Evolutionary conservation across 305 asterid species (phyloP), one percentile per base, ranked within the genome.

Genomic region (Striga hermonthica): DNA sequence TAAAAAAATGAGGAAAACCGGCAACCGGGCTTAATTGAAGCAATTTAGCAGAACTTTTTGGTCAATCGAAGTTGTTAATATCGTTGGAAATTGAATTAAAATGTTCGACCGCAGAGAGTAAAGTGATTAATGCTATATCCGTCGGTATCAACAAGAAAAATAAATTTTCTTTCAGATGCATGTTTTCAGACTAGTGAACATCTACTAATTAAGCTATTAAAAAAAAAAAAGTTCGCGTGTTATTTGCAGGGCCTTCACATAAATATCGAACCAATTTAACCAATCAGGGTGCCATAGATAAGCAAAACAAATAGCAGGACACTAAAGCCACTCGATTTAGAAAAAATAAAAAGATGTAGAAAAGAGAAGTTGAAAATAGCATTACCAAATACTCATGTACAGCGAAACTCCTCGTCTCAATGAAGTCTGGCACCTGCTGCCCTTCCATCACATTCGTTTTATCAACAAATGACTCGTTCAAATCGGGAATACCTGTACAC

Each of bases 401-500:
- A 65, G 67, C 54, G 53, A 65, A 65, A 63, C 72, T 60, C 57
- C 72, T 58, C 66, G 69, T 69, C 66, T 75, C 81, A 65, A 69
- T 57, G 37, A 65, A 52, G 65, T 60, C 6, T 22, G 81, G 57
- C 62, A 65, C 44, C 65, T 76, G 84, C 53, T 66, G 76, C 75
- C 74, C 84, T 54, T 69, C 68, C 28, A 50, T 53, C 50, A 15
- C 62, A 11, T 72, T 7, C 9, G 83, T 52, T 48, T 69, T 75
- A 37, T 74, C 82, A 11, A 75, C 60, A 79, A 80, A 69, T 11
- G 80, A 58, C 83, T 83, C 78, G 14, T 89, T 87, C 53, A 89
- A 83, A 73, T 91, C 98, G 0, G 71, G 79, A 67, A 72, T 81
- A 13, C 60, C 69, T 44, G 73, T 79, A 65, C 52, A 70, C 70